A percentile compares a stretch with the other conserved stretches of the same genome.
These are phyloP conservation scores for Artemisia tridentata DNA, from an alignment of 129 eudicot genomes.

Conservation along the genomic window DNA sequence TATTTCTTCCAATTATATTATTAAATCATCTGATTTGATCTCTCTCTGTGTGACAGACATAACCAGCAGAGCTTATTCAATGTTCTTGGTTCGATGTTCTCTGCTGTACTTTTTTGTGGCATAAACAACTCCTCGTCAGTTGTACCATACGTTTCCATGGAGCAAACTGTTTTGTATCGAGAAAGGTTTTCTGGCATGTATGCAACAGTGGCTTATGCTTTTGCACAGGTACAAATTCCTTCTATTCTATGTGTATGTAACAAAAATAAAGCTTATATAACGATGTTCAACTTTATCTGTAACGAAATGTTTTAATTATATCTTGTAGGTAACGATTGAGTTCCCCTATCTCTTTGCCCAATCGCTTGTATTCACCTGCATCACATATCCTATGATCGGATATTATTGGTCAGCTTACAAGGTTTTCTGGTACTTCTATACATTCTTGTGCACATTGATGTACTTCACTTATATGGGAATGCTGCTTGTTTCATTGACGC, in stretches of 20 bases:
- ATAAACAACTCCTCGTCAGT: conserved; percentile 22
- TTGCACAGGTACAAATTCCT: conserved; percentile 31
- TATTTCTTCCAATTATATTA: neutral
- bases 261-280: too few relatives aligned
- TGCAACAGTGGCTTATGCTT: conserved; percentile 32
- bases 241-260: neutral
- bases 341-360: conserved; percentile 33
- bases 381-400: conserved; percentile 37
- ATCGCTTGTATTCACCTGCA: conserved; percentile 17
- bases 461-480: conserved; percentile 32
- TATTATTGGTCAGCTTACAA: conserved; percentile 29
- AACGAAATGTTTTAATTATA: neutral
- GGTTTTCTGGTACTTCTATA: conserved; percentile 37
- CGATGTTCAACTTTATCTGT: too few relatives aligned
- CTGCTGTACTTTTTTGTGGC: conserved; percentile 31
- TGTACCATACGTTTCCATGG: conserved; percentile 26
- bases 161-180: conserved; percentile 29
- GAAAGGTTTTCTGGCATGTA: conserved; percentile 39
- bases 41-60: conserved; percentile 23
- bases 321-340: conserved; percentile 32
- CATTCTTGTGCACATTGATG: conserved; percentile 33
- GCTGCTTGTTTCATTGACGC: conserved; percentile 35
- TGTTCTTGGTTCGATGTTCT: conserved; percentile 25
- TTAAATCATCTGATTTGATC: neutral
- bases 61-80: conserved; percentile 32